A percentile compares a stretch with the other conserved stretches of the same genome.
Evolutionary conservation across 306 rosid genomes (phyloP).

Genomic region (Gillenia trifoliata): DNA sequence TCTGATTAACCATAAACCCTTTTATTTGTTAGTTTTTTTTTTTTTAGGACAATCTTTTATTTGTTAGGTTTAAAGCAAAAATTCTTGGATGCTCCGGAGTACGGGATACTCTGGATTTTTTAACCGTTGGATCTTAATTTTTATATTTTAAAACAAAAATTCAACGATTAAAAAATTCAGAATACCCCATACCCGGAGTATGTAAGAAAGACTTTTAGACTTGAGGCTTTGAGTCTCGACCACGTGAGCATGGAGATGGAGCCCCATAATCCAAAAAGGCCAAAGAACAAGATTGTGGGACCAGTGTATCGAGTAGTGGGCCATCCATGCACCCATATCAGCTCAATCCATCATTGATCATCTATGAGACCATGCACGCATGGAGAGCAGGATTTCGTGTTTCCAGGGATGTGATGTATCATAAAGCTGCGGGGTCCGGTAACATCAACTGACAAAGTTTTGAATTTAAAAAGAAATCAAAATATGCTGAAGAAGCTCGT

Average conservation of each 20-base stretch:
- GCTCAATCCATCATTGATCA: background rate
- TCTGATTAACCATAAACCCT: no score
- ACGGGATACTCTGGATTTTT: no score
- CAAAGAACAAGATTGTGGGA: background rate
- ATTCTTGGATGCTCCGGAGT: no score
- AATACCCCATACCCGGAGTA: no score
- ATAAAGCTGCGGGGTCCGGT: conserved; percentile 12
- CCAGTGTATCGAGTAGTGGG: background rate
- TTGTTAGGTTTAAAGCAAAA: background rate
- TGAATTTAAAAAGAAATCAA: background rate
- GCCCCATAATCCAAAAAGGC: background rate
- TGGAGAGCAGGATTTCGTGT: conserved; percentile 21
- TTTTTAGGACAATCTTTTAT: no score
- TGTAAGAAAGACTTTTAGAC: background rate
- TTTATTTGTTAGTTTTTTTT: no score
- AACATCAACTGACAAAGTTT: background rate
- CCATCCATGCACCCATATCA: background rate
- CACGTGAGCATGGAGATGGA: background rate
- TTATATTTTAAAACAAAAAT: no score
- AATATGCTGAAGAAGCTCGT: conserved; percentile 5
- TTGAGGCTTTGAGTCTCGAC: background rate
- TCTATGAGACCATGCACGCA: background rate
- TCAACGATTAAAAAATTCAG: no score
- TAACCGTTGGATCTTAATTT: no score
- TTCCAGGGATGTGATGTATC: conserved; percentile 33